Evolutionary conservation across 2,329 filamentous ascomycete species (phyloP).

Genomic region (Didymellaceae sp.): DNA sequence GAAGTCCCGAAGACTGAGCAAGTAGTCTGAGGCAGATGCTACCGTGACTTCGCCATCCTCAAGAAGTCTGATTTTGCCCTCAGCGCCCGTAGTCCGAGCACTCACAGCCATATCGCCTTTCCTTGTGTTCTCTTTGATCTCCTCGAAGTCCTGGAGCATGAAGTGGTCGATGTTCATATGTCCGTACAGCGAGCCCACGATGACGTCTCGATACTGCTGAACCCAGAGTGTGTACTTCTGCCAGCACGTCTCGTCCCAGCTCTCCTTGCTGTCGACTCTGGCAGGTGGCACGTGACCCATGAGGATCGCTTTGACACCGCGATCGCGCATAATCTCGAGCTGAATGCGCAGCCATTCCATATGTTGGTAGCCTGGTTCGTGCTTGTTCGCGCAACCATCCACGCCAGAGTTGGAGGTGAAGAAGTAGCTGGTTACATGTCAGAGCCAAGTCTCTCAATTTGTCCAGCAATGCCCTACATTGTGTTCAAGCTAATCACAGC

Average conservation of each 20-base stretch:
- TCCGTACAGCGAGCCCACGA: constrained; percentile 80
- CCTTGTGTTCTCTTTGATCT: constrained; percentile 68
- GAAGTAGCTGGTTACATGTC: constrained; percentile 67
- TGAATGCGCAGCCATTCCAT: constrained; percentile 96
- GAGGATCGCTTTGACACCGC: constrained; percentile 91
- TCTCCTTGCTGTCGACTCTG: constrained; percentile 79
- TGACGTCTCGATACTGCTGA: constrained; percentile 86
- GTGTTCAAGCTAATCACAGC: constrained; percentile 96
- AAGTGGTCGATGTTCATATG: constrained; percentile 99
- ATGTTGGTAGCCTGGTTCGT: constrained; percentile 89
- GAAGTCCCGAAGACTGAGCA: constrained; percentile 75
- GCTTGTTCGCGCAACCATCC: constrained; percentile 80
- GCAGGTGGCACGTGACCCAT: constrained; percentile 95
- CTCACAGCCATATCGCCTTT: constrained; percentile 49
- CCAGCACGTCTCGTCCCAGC: constrained; percentile 98
- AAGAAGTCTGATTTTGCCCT: constrained; percentile 47
- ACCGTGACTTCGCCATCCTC: constrained; percentile 63
- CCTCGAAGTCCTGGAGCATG: constrained; percentile 82
- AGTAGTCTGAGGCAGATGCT: constrained; percentile 76
- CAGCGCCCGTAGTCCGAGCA: constrained; percentile 45
- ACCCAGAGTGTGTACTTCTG: constrained; percentile 95
- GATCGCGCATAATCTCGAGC: constrained; percentile 78
- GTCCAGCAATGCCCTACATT: constrained; percentile 55
- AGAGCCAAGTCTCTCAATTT: not conserved
- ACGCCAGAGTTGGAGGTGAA: constrained; percentile 93